Percentiles rank a stretch among this genome's conserved stretches.
These are phyloP conservation scores for Jaapia argillacea DNA, from an alignment of 768 basidiomycete genomes.

Conservation along the genomic window DNA sequence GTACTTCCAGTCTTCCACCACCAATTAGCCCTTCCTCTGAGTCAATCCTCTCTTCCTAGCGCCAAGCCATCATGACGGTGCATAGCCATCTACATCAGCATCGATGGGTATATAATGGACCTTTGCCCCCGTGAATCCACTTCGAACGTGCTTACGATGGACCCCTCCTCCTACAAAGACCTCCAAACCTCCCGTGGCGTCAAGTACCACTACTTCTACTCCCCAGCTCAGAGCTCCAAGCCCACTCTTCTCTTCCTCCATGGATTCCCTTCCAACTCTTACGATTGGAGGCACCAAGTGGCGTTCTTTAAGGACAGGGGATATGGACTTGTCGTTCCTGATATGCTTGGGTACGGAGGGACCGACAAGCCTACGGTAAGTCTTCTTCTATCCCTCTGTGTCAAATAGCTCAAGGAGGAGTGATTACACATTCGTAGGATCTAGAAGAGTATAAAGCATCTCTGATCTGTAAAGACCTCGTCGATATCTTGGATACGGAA, in stretches of 20 bases:
- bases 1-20: too few species aligned
- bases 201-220: slow-evolving; percentile 6
- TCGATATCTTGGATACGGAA: slow-evolving; percentile 23
- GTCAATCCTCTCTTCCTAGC: too few species aligned
- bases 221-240: not conserved
- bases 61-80: too few species aligned
- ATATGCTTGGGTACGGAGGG: slow-evolving; percentile 36
- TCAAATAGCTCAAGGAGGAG: too few species aligned
- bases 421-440: too few species aligned
- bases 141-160: too few species aligned
- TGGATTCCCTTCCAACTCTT: slow-evolving; percentile 8
- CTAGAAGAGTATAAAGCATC: slow-evolving; percentile 15
- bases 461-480: slow-evolving; percentile 18
- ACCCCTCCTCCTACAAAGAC: slow-evolving; percentile 2
- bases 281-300: slow-evolving; percentile 10
- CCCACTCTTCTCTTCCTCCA: slow-evolving; percentile 9
- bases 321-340: slow-evolving; percentile 34
- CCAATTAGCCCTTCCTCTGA: too few species aligned
- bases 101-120: too few species aligned
- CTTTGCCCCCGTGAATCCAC: too few species aligned
- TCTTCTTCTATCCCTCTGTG: too few species aligned
- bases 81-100: too few species aligned
- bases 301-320: slow-evolving; percentile 27
- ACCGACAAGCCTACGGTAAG: slow-evolving; percentile 41
- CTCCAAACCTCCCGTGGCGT: slow-evolving; percentile 4